phyloP scores from a whole-genome alignment of 176 grass and related monocot genomes.

The Echinochloa phyllopogon region DNA sequence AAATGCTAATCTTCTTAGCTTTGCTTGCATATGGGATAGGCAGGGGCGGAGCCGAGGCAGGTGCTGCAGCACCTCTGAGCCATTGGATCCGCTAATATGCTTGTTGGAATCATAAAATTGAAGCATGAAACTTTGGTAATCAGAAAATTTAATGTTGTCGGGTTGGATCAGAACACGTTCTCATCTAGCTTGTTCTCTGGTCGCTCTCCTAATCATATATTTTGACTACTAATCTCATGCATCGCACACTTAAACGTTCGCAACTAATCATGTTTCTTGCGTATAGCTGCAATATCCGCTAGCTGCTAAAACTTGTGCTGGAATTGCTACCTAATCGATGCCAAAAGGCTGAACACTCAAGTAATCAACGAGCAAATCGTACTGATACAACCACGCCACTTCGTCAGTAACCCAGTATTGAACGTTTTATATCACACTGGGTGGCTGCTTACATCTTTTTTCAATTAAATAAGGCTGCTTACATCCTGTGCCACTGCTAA shows the following conservation, averaged over 20 bases:
- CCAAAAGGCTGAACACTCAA: neutral
- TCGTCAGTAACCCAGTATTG: neutral
- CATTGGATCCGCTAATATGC: too few species aligned
- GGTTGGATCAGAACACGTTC: too few species aligned
- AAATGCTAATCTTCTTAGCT: too few species aligned
- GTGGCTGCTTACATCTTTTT: neutral
- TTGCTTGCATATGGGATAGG: too few species aligned
- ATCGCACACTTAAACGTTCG: neutral
- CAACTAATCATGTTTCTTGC: too few species aligned
- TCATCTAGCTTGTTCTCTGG: neutral
- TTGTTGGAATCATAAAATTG: too few species aligned
- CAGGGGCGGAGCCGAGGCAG: too few species aligned
- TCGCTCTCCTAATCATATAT: neutral
- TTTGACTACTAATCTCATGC: neutral
- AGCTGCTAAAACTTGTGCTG: neutral
- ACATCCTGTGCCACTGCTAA: neutral
- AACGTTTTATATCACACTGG: neutral
- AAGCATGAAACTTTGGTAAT: too few species aligned
- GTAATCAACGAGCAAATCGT: neutral
- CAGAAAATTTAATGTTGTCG: too few species aligned
- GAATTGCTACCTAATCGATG: slow-evolving; percentile 23
- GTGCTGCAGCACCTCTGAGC: too few species aligned
- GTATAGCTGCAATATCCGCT: neutral
- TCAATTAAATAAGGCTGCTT: too few species aligned
- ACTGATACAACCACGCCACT: neutral